These are phyloP conservation scores for Claviceps citrina DNA, from an alignment of 2,329 filamentous ascomycete species.

Conservation along the genomic window DNA sequence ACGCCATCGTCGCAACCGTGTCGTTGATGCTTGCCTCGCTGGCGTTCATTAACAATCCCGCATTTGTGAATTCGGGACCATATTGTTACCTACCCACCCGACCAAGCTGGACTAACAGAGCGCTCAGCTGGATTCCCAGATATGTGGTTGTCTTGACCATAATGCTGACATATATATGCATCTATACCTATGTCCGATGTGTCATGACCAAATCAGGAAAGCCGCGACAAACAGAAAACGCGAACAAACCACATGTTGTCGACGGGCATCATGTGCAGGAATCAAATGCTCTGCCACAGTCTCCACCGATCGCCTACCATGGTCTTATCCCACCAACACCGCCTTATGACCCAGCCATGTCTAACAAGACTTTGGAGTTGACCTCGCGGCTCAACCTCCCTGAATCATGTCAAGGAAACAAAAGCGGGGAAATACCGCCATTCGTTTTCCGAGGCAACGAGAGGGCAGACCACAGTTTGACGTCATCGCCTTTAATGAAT, in stretches of 20 bases:
- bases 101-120: conserved; percentile 53
- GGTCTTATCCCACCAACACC: conserved; percentile 18
- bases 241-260: conserved; percentile 3
- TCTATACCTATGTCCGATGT: conserved; percentile 52
- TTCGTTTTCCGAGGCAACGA: neutral
- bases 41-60: conserved; percentile 43
- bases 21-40: conserved; percentile 46
- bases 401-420: neutral
- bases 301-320: conserved; percentile 18
- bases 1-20: conserved; percentile 38
- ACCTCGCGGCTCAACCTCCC: neutral
- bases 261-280: conserved; percentile 1
- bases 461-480: neutral
- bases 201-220: conserved; percentile 25
- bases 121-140: conserved; percentile 57
- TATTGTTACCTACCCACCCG: conserved; percentile 55
- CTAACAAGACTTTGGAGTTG: conserved; percentile 6
- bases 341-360: conserved; percentile 6
- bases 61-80: conserved; percentile 47
- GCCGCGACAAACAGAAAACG: conserved; percentile 3
- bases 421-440: neutral
- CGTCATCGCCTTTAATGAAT: no score
- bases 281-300: conserved; percentile 11
- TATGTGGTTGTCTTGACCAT: conserved; percentile 54
- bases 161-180: conserved; percentile 46